Percentiles rank a stretch among this genome's conserved stretches.
phyloP scores from a whole-genome alignment of 148 eudicot genomes.

The Vaccinium myrtillus region DNA sequence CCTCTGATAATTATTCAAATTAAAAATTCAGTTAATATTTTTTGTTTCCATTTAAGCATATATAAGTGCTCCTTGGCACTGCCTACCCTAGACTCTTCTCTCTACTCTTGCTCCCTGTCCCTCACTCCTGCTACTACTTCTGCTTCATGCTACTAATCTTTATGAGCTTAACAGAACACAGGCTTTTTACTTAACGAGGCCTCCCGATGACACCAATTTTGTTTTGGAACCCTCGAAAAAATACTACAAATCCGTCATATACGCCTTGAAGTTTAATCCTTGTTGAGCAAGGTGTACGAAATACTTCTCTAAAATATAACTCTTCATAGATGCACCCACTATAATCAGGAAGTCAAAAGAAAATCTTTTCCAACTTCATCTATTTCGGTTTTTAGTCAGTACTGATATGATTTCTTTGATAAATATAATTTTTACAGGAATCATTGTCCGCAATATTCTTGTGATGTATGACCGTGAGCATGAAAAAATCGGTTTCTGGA shows the following conservation, averaged over 20 bases:
- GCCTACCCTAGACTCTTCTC: background rate
- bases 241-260: background rate
- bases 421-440: conserved; percentile 44
- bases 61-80: background rate
- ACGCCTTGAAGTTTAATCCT: background rate
- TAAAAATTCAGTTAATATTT: background rate
- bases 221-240: background rate
- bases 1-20: background rate
- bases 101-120: background rate
- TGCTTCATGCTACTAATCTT: background rate
- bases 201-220: background rate
- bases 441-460: conserved; percentile 84
- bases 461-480: conserved; percentile 91
- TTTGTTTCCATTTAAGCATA: background rate
- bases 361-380: background rate
- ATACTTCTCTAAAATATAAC: background rate
- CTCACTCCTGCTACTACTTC: background rate
- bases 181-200: background rate
- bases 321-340: background rate
- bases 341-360: background rate
- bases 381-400: background rate
- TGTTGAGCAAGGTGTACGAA: background rate
- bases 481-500: conserved; percentile 87
- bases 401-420: background rate
- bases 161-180: background rate